Evolutionary conservation across 1,284 basidiomycete genomes (phyloP).

Genomic region (Papiliotrema fonsecae): DNA sequence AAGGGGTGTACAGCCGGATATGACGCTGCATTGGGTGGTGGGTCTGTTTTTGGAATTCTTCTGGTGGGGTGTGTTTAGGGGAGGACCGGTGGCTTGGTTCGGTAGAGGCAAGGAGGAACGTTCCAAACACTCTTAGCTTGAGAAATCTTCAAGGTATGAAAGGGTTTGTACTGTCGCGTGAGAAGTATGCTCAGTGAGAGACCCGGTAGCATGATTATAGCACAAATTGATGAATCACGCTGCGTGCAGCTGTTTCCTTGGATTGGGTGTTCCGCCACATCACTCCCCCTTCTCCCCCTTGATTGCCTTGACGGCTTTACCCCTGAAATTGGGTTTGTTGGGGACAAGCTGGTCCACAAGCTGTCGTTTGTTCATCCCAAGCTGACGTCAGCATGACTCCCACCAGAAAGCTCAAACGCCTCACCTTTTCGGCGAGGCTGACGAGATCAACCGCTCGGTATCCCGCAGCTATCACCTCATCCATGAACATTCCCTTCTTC

Average conservation of each 20-base stretch:
- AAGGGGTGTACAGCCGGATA: conserved; percentile 33
- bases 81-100: conserved; percentile 20
- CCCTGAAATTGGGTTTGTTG: conserved; percentile 10
- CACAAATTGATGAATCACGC: too few species aligned
- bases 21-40: conserved; percentile 28
- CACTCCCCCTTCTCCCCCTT: conserved; percentile 3
- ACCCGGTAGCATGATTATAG: too few species aligned
- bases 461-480: conserved; percentile 22
- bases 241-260: too few species aligned
- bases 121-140: neutral
- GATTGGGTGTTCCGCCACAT: too few species aligned
- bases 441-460: conserved; percentile 18
- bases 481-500: conserved; percentile 20
- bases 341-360: conserved; percentile 19
- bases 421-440: conserved; percentile 18
- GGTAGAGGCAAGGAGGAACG: neutral
- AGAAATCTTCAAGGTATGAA: neutral
- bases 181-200: too few species aligned
- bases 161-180: neutral
- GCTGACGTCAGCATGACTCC: conserved; percentile 3
- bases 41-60: conserved; percentile 24
- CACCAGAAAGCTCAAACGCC: neutral
- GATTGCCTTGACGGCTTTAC: conserved; percentile 13
- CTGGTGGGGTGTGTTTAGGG: conserved; percentile 29
- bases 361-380: conserved; percentile 15